phyloP scores from a whole-genome alignment of 306 rosid species.

The Vigna reflexopilosa region DNA sequence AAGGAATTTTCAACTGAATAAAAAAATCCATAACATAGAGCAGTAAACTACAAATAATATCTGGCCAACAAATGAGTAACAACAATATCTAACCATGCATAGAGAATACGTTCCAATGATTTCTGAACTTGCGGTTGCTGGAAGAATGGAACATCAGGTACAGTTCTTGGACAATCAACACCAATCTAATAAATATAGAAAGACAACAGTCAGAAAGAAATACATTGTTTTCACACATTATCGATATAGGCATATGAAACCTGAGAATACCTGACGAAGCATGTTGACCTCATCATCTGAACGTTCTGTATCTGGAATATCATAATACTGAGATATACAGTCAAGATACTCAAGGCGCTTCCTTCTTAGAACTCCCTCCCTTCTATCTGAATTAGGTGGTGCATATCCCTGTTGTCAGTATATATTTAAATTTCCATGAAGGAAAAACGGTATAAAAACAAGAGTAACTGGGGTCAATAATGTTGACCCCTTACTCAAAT shows the following conservation, averaged over 20 bases:
- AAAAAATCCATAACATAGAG: constrained; percentile 28
- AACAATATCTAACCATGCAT: constrained; percentile 67
- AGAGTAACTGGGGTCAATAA: constrained; percentile 34
- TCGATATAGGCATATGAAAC: constrained; percentile 7
- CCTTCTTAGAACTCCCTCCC: constrained; percentile 85
- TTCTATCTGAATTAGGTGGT: constrained; percentile 97
- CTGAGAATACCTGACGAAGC: constrained; percentile 80
- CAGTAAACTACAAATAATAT: constrained; percentile 26
- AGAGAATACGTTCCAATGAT: constrained; percentile 88
- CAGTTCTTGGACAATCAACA: constrained; percentile 95
- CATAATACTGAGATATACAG: constrained; percentile 77
- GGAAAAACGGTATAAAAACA: constrained; percentile 23
- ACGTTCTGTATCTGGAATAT: constrained; percentile 77
- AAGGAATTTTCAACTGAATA: constrained; percentile 1
- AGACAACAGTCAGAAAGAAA: constrained; percentile 36
- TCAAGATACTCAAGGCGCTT: constrained; percentile 89
- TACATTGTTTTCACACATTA: constrained; percentile 19
- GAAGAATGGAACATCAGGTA: constrained; percentile 86
- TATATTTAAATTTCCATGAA: constrained; percentile 69
- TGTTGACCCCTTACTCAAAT: constrained; percentile 13
- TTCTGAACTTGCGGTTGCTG: constrained; percentile 87
- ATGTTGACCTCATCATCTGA: constrained; percentile 90
- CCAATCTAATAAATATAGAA: constrained; percentile 59
- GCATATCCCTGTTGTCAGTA: constrained; percentile 99
- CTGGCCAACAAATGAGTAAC: constrained; percentile 49